Conservation (phyloP, 805 yeast species). For the Tetrapisispora pingtungensis region DNA sequence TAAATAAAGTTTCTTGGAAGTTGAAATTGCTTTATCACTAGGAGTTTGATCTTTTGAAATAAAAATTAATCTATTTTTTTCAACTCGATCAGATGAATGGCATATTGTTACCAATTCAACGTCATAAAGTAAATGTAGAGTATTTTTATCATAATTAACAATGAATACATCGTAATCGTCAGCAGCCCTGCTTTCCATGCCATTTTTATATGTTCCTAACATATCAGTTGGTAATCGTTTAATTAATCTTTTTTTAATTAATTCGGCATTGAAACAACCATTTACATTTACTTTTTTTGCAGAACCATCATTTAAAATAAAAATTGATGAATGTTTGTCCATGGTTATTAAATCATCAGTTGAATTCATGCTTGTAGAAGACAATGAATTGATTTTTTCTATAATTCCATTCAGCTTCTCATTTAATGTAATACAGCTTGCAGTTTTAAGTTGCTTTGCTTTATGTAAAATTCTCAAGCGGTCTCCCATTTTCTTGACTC, state of each 20-base stretch:
- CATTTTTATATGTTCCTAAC: constrained; percentile 9
- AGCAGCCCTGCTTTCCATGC: constrained; percentile 22
- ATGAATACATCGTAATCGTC: constrained; percentile 51
- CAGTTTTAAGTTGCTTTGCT: constrained; percentile 33
- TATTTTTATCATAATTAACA: constrained; percentile 34
- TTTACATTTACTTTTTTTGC: constrained; percentile 57
- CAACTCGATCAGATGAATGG: constrained; percentile 61
- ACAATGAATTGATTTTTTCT: constrained; percentile 16
- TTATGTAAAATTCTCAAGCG: constrained; percentile 58
- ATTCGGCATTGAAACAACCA: constrained; percentile 72
- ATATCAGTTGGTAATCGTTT: constrained; percentile 36
- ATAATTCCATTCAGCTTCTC: constrained; percentile 16
- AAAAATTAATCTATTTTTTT: constrained; percentile 58
- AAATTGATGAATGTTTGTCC: constrained; percentile 42
- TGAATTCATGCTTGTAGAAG: constrained; percentile 3
- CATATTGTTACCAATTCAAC: constrained; percentile 76
- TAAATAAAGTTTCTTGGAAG: constrained; percentile 39
- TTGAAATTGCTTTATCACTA: constrained; percentile 45
- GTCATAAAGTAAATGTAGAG: constrained; percentile 47
- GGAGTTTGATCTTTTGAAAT: constrained; percentile 60
- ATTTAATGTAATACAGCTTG: constrained; percentile 4
- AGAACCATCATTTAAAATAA: constrained; percentile 67
- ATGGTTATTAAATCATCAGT: constrained; percentile 24
- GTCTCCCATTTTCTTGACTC: constrained; percentile 74
- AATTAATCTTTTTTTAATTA: constrained; percentile 61